Percentiles rank a stretch among this genome's conserved stretches.
Evolutionary conservation across 2,329 filamentous ascomycete species (phyloP).

Genomic region (Penicillium griseofulvum): DNA sequence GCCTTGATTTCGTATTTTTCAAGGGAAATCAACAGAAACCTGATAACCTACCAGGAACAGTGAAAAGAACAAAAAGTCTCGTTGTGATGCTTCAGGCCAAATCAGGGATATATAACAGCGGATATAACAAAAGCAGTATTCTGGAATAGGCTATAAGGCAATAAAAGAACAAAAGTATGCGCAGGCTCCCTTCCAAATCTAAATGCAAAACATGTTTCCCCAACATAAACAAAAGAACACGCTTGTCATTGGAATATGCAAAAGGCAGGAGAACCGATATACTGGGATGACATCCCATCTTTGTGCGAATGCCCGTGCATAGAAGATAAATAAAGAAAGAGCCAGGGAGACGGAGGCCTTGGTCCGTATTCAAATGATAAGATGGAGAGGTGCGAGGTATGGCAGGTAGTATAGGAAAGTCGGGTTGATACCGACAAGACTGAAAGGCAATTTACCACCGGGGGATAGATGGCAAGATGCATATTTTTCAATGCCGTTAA

Average conservation of each 20-base stretch:
- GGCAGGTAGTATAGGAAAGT: not conserved
- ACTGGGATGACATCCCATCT: constrained; percentile 11
- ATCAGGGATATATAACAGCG: constrained; percentile 28
- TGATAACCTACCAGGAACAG: not conserved
- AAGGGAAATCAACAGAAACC: not conserved
- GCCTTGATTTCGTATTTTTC: not conserved
- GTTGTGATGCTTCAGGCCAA: constrained; percentile 27
- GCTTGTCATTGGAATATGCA: constrained; percentile 28
- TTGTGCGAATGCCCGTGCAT: constrained; percentile 4
- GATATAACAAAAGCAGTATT: constrained; percentile 16
- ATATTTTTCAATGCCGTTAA: constrained; percentile 39
- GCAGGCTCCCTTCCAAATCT: constrained; percentile 26
- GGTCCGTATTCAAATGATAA: not conserved
- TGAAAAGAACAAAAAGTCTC: constrained; percentile 11
- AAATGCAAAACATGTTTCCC: constrained; percentile 25
- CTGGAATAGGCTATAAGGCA: constrained; percentile 10
- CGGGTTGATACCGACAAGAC: not conserved
- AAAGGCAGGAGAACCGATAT: constrained; percentile 22
- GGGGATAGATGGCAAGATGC: not conserved
- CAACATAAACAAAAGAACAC: constrained; percentile 16
- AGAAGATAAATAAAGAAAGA: constrained; percentile 2
- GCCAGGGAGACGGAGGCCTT: not conserved
- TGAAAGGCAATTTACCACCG: not conserved
- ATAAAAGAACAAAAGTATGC: constrained; percentile 20
- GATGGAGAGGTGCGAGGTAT: not conserved